These are phyloP conservation scores for Fraxinus xanthoxyloides DNA, from an alignment of 305 asterid species.

Conservation along the genomic window DNA sequence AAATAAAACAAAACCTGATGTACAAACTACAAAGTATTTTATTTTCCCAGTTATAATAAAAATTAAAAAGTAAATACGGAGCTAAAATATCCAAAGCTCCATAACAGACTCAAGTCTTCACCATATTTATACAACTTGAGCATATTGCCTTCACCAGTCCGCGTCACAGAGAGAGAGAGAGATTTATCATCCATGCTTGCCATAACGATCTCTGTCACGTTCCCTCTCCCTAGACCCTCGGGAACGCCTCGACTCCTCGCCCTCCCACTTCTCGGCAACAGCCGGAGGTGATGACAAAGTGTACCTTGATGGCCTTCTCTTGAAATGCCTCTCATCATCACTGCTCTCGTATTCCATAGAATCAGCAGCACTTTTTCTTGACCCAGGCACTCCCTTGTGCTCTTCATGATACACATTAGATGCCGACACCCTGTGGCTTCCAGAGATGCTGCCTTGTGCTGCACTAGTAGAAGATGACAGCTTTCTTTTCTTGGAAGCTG, in stretches of 20 bases:
- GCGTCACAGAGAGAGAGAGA: not conserved
- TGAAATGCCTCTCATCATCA: constrained; percentile 91
- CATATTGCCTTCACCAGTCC: not conserved
- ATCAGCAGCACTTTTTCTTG: constrained; percentile 44
- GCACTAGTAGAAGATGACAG: constrained; percentile 39
- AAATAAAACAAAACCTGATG: not conserved
- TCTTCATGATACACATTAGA: constrained; percentile 65
- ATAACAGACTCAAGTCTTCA: not conserved
- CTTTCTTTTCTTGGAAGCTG: constrained; percentile 60
- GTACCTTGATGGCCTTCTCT: constrained; percentile 86
- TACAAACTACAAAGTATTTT: not conserved
- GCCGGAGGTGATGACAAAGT: constrained; percentile 52
- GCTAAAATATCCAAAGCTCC: not conserved
- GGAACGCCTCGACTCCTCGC: constrained; percentile 48
- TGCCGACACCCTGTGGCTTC: constrained; percentile 30
- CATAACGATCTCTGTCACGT: constrained; percentile 35
- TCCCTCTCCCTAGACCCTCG: constrained; percentile 53
- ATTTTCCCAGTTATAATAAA: not conserved
- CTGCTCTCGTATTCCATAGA: constrained; percentile 61
- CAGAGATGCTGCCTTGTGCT: constrained; percentile 30
- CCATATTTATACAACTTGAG: not conserved
- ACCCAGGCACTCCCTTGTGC: constrained; percentile 33
- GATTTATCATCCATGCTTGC: constrained; percentile 41
- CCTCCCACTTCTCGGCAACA: constrained; percentile 23
- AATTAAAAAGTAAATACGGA: not conserved